A percentile compares a stretch with the other conserved stretches of the same genome.
These are phyloP conservation scores for Epichloe sylvatica DNA, from an alignment of 2,329 filamentous ascomycete species.

Conservation along the genomic window DNA sequence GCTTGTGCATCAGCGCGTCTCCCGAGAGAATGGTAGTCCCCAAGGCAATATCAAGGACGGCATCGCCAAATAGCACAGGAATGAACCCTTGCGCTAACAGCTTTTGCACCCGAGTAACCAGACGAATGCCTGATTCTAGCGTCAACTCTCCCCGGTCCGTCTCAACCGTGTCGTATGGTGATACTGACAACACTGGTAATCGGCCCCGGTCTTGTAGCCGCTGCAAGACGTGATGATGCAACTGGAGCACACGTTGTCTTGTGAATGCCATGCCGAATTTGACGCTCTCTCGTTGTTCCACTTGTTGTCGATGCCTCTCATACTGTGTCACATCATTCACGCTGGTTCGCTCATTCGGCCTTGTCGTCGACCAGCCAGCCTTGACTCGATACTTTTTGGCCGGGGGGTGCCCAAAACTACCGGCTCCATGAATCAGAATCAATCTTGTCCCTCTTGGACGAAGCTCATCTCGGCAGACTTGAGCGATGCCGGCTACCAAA, in stretches of 20 bases:
- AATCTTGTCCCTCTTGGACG: background rate
- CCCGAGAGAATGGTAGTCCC: constrained; percentile 3
- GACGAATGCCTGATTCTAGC: background rate
- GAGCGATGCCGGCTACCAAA: background rate
- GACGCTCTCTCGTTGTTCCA: background rate
- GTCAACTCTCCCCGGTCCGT: background rate
- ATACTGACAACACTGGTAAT: constrained; percentile 3
- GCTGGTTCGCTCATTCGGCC: background rate
- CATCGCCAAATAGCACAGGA: constrained; percentile 2
- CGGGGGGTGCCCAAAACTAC: constrained; percentile 4
- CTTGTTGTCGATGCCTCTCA: background rate
- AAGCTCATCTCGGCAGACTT: background rate
- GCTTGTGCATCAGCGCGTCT: constrained; percentile 2
- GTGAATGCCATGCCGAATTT: constrained; percentile 4
- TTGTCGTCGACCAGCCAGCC: background rate
- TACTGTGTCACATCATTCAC: background rate
- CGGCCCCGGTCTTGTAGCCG: background rate
- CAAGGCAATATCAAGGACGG: constrained; percentile 1
- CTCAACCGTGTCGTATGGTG: constrained; percentile 4
- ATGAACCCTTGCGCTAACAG: constrained; percentile 2
- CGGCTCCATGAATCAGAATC: constrained; percentile 3
- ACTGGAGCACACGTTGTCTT: background rate
- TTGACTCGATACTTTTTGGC: constrained; percentile 2
- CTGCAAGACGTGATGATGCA: constrained; percentile 3
- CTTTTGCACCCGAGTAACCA: background rate